phyloP scores from a whole-genome alignment of 78 protist species.

The Pelomyxa schiedti region DNA sequence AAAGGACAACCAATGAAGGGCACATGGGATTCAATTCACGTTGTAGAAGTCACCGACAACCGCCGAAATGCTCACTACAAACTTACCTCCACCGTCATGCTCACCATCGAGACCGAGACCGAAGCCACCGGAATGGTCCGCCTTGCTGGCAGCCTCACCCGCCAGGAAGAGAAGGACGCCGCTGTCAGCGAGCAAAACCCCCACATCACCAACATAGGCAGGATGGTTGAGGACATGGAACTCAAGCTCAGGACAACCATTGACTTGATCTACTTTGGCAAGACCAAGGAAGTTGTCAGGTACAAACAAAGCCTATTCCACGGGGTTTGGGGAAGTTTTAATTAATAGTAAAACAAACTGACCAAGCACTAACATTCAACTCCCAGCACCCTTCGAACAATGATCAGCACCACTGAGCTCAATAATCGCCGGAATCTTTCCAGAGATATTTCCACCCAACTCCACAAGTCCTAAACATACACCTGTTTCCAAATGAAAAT shows the following conservation, averaged over 20 bases:
- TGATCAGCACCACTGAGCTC: slow-evolving; percentile 30
- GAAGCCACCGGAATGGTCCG: slow-evolving; percentile 45
- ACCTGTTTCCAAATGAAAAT: too few relatives aligned
- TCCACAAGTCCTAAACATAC: background rate
- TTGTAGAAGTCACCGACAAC: slow-evolving; percentile 68
- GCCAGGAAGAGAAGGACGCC: slow-evolving; percentile 50
- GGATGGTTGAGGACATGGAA: slow-evolving; percentile 92
- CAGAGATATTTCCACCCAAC: slow-evolving; percentile 41
- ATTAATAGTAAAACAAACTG: too few relatives aligned
- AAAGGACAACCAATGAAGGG: slow-evolving; percentile 71
- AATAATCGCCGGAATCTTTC: slow-evolving; percentile 44
- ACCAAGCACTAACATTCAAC: too few relatives aligned
- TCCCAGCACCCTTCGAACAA: slow-evolving; percentile 23
- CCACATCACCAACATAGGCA: slow-evolving; percentile 88
- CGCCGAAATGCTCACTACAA: slow-evolving; percentile 54
- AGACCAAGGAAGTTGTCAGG: slow-evolving; percentile 81
- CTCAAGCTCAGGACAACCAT: slow-evolving; percentile 66
- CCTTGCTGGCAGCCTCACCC: slow-evolving; percentile 75
- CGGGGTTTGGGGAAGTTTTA: too few relatives aligned
- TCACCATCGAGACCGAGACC: slow-evolving; percentile 59
- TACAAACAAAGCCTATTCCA: too few relatives aligned
- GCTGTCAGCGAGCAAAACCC: slow-evolving; percentile 33
- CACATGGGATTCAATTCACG: slow-evolving; percentile 93
- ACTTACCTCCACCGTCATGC: slow-evolving; percentile 88
- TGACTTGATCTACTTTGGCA: slow-evolving; percentile 86